Conservation (phyloP, 495 filamentous ascomycete species). For the Xylaria scruposa region DNA sequence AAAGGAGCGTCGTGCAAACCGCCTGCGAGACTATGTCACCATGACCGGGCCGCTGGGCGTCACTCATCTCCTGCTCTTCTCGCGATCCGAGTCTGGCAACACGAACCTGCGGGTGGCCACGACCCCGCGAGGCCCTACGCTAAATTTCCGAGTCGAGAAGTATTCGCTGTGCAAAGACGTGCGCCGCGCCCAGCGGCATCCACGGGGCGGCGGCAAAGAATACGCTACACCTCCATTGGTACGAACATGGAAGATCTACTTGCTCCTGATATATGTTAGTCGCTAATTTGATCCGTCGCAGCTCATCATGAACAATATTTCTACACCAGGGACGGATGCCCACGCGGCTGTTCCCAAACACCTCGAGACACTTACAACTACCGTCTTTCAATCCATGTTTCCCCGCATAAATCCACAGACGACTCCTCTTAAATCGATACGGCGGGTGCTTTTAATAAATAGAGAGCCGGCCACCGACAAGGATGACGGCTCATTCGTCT, state of each 20-base stretch:
- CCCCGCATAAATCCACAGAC: conserved; percentile 93
- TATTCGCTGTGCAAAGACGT: conserved; percentile 95
- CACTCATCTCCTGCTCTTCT: conserved; percentile 93
- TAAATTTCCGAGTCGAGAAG: conserved; percentile 94
- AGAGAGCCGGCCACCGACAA: conserved; percentile 65
- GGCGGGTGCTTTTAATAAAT: conserved; percentile 87
- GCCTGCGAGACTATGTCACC: conserved; percentile 87
- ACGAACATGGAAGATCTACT: conserved; percentile 32
- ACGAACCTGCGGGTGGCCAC: conserved; percentile 90
- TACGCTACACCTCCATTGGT: conserved; percentile 81
- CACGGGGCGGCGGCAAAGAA: conserved; percentile 80
- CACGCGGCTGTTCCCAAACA: conserved; percentile 74
- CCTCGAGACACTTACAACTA: conserved; percentile 90
- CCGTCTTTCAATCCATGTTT: conserved; percentile 95
- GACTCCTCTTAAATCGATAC: conserved; percentile 86
- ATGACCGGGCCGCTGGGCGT: conserved; percentile 97
- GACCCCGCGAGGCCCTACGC: conserved; percentile 87
- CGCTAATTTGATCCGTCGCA: conserved; percentile 41
- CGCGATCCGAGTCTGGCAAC: conserved; percentile 85
- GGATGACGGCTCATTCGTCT: conserved; percentile 74
- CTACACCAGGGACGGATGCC: conserved; percentile 68
- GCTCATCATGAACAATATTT: conserved; percentile 99
- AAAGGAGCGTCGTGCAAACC: conserved; percentile 88
- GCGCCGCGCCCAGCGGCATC: conserved; percentile 77
- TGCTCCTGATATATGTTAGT: background rate